Evolutionary conservation across 805 yeast species (phyloP), one percentile per base, ranked within the genome.

Genomic region (Sugiyamaella boreocaroliniensis): DNA sequence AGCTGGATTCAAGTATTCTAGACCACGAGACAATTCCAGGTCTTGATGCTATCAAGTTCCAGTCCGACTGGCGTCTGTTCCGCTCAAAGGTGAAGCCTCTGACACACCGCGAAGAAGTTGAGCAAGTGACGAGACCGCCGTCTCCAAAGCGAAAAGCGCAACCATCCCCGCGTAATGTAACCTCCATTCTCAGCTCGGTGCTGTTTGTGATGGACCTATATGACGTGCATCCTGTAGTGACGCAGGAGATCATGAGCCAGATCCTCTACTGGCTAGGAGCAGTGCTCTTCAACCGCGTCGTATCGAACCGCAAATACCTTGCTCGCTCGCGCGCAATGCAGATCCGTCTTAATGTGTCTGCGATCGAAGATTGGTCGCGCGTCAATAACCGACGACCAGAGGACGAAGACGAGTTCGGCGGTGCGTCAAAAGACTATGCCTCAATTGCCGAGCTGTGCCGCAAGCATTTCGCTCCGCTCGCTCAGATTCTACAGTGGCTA

Each of bases 301-400:
- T 90, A 49, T 73, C 80, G 18, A 82, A 79, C 56, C 80, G 85
- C 29, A 85, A 80, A 60, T 85, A 85, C 59, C 75, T 86, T 48
- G 80, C 96, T 0, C 77, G 99, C 54, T 77, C 88, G 0, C 80
- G 83, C 56, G 98, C 97, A 0, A 81, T 93, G 68, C 98, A 93
- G 65, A 83, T 93, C 45, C 74, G 97, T 51, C 76, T 93, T 51
- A 93, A 93, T 61, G 63, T 93, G 9, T 89, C 97, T 0, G 78
- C 86, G 4, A 70, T 93, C 44, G 97, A 93, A 68, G 97, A 93
- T 64, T 93, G 99, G 99, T 78, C 92, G 29, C 78, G 95, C 55
- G 75, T 80, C 5, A 85, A 83, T 59, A 80, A 82, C 61, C 72
- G 77, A 58, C 73, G 74, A 29, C 79, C 81, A 12, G 68, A 66